phyloP scores from a whole-genome alignment of 2,329 filamentous ascomycete species.

The Ophiostoma tasmaniense region DNA sequence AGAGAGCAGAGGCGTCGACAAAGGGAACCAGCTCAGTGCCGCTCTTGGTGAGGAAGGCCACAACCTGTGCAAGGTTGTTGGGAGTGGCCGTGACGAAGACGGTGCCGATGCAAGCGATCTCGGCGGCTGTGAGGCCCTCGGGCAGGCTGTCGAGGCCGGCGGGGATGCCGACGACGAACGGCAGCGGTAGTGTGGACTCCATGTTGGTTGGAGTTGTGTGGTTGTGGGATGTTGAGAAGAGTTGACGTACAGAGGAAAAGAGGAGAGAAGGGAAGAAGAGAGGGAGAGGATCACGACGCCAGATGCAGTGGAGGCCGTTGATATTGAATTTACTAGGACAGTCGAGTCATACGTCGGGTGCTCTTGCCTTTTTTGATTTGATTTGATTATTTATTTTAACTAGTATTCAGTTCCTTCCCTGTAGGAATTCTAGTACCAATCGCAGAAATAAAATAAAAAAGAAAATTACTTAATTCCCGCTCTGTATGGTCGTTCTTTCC shows the following conservation, averaged over 20 bases:
- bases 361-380: neutral
- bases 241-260: neutral
- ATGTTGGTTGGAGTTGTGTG: conserved; percentile 30
- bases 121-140: conserved; percentile 46
- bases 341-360: conserved; percentile 5
- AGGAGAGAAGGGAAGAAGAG: neutral
- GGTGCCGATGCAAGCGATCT: conserved; percentile 51
- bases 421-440: neutral
- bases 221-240: neutral
- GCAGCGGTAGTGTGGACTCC: conserved; percentile 57
- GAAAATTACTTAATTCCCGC: neutral
- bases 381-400: neutral
- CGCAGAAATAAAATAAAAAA: neutral
- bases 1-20: conserved; percentile 65
- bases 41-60: conserved; percentile 41
- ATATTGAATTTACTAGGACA: neutral
- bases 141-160: conserved; percentile 35
- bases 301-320: neutral
- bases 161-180: conserved; percentile 50
- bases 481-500: conserved; percentile 5
- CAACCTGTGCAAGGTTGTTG: conserved; percentile 34
- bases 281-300: neutral
- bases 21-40: conserved; percentile 53
- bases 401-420: neutral
- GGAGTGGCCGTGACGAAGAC: conserved; percentile 47